Evolutionary conservation across 805 yeast species (phyloP), one percentile per base, ranked within the genome.

Genomic region (Ogataea methanolica): DNA sequence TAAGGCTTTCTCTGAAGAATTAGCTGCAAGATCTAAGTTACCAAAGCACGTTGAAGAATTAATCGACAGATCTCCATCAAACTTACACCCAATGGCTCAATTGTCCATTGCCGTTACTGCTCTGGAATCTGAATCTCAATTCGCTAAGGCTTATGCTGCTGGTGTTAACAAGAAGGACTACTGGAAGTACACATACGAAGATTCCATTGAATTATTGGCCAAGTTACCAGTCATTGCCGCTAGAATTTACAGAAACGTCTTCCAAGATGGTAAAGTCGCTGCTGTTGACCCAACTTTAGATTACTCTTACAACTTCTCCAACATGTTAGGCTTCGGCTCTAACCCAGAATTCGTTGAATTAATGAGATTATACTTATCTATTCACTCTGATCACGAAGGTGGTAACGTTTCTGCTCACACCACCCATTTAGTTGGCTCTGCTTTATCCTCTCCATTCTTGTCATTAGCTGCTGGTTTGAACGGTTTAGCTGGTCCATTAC

Each of bases 311-410:
- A 73, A 70, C 58, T 68, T 80, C 48, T 69, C 82, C 50, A 79
- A 81, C 58, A 75, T 74, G 73, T 71, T 79, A 52, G 84, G 85
- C 51, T 76, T 66, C 66, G 81, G 83, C 56, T 69, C 70, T 49
- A 79, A 82, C 71, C 73, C 74, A 57, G 89, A 84, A 65, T 86
- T 86, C 65, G 78, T 81, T 49, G 91, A 86, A 68, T 76, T 87
- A 60, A 80, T 86, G 82, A 82, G 95, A 73, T 74, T 87, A 57
- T 86, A 86, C 76, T 69, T 85, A 63, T 81, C 92, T 52, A 82
- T 86, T 65, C 95, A 86, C 75, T 79, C 89, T 47, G 95, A 86
- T 67, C 95, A 86, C 73, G 95, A 86, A 75, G 95, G 94, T 72
- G 94, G 94, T 69, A 85, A 85, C 65, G 94, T 85, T 51, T 82